These are phyloP conservation scores for Ogataea hybrid DNA, from an alignment of 1,139 yeast genomes.

Conservation along the genomic window DNA sequence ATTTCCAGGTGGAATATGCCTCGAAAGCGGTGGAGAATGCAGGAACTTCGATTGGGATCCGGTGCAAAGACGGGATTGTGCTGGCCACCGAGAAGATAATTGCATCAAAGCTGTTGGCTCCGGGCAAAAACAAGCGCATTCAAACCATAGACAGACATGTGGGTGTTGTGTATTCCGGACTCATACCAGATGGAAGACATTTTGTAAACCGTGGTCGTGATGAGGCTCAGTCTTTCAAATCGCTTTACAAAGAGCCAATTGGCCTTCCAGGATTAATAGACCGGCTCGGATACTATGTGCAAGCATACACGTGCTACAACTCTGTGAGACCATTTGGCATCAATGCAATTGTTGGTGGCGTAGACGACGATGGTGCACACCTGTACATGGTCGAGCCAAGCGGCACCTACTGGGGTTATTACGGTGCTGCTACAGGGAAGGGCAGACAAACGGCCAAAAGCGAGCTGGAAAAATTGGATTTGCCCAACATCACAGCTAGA, in stretches of 20 bases:
- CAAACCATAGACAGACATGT: slow-evolving; percentile 92
- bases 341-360: slow-evolving; percentile 89
- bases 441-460: slow-evolving; percentile 97
- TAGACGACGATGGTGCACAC: slow-evolving; percentile 85
- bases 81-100: slow-evolving; percentile 95
- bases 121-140: slow-evolving; percentile 83
- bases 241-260: slow-evolving; percentile 72
- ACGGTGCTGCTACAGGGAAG: slow-evolving; percentile 97
- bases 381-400: slow-evolving; percentile 97
- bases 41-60: slow-evolving; percentile 91
- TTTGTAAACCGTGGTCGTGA: slow-evolving; percentile 90
- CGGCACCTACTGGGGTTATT: slow-evolving; percentile 96
- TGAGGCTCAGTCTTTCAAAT: slow-evolving; percentile 80
- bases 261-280: slow-evolving; percentile 82
- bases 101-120: slow-evolving; percentile 82
- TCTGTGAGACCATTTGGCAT: slow-evolving; percentile 98
- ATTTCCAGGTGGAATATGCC: slow-evolving; percentile 98
- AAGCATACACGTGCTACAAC: slow-evolving; percentile 92
- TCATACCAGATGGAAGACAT: slow-evolving; percentile 95
- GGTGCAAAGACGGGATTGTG: slow-evolving; percentile 89
- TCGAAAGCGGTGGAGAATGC: slow-evolving; percentile 97
- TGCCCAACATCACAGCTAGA: slow-evolving; percentile 62
- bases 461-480: slow-evolving; percentile 87
- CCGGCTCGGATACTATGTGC: slow-evolving; percentile 88
- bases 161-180: slow-evolving; percentile 93